phyloP scores from a whole-genome alignment of 176 grass and related monocot species.

The Thinopyrum elongatum region DNA sequence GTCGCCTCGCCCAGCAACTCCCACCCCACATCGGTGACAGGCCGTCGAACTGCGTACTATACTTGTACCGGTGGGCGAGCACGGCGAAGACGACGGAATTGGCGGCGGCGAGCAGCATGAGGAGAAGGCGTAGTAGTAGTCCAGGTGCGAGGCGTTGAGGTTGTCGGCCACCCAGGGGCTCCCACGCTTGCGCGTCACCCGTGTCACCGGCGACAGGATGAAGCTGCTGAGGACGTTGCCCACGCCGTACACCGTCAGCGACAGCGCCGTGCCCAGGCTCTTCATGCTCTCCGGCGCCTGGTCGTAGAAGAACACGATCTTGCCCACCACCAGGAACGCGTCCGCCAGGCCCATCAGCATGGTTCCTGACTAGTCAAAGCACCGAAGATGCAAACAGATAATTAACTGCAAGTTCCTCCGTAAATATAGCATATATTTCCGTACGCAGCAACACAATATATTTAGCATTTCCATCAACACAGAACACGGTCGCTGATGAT shows the following conservation, averaged over 20 bases:
- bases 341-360: too few species aligned
- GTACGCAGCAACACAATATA: too few species aligned
- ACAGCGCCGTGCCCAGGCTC: conserved; percentile 64
- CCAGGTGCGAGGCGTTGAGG: conserved; percentile 54
- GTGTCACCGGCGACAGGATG: conserved; percentile 37
- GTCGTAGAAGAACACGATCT: conserved; percentile 90
- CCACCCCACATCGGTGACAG: background rate
- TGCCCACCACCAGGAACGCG: conserved; percentile 46
- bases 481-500: too few species aligned
- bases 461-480: too few species aligned
- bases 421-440: too few species aligned
- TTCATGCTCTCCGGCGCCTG: conserved; percentile 85
- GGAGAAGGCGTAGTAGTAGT: conserved; percentile 72
- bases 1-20: background rate
- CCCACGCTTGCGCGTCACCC: conserved; percentile 14
- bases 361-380: too few species aligned
- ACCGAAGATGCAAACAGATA: too few species aligned
- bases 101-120: conserved; percentile 26
- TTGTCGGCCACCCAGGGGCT: conserved; percentile 53
- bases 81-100: conserved; percentile 35
- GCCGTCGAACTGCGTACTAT: background rate
- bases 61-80: conserved; percentile 30
- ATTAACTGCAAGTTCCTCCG: too few species aligned
- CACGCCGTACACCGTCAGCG: conserved; percentile 40
- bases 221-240: conserved; percentile 61